Percentiles rank a stretch among this genome's conserved stretches.
These are phyloP conservation scores for Eucalyptus grandis DNA, from an alignment of 345 rosid genomes.

Conservation along the genomic window DNA sequence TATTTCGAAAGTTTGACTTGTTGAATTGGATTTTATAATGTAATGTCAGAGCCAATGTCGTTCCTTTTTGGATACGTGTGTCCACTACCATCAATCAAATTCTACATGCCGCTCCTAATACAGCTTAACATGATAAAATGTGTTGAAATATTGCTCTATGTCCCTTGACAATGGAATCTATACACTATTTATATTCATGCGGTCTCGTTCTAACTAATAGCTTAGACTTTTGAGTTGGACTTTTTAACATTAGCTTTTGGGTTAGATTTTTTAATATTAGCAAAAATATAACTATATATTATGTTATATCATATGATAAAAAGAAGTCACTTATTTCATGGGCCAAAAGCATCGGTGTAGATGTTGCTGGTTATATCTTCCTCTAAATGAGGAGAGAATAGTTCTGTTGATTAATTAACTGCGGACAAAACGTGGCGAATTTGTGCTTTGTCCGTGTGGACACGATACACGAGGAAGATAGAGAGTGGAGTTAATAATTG, in stretches of 20 bases:
- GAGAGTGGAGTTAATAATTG: background rate
- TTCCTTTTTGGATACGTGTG: background rate
- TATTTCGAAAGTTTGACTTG: background rate
- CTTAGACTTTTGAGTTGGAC: background rate
- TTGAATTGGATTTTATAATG: background rate
- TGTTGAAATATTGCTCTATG: background rate
- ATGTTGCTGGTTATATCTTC: background rate
- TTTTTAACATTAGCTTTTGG: background rate
- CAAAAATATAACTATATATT: background rate
- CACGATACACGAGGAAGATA: background rate
- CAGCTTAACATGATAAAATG: background rate
- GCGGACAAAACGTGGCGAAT: background rate
- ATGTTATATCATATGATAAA: background rate
- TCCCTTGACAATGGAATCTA: rapidly evolving
- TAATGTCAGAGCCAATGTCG: rapidly evolving
- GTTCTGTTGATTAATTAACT: background rate
- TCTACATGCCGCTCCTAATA: background rate
- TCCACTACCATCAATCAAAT: background rate
- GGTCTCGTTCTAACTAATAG: rapidly evolving
- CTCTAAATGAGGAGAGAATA: background rate
- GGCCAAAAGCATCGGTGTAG: background rate
- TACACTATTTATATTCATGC: background rate
- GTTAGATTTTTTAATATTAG: background rate
- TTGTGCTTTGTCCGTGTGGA: background rate
- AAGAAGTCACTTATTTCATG: background rate